Conservation (phyloP, 75 land plant species). For the Pseudotsuga menziesii region DNA sequence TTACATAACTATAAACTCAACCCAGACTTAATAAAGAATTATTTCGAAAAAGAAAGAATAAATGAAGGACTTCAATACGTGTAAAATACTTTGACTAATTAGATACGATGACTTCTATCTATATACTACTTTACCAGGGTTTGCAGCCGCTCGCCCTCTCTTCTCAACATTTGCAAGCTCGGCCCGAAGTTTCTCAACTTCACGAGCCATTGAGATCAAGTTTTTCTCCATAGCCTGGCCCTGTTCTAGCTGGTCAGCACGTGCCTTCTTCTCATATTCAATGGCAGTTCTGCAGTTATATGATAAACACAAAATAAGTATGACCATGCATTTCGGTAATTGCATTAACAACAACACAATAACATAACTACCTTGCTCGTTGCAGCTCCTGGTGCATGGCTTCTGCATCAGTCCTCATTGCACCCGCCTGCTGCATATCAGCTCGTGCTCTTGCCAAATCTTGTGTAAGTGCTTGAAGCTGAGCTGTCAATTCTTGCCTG, state of each 20-base stretch:
- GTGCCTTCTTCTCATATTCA: conserved; percentile 77
- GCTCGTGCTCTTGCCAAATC: conserved; percentile 49
- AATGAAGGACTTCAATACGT: background rate
- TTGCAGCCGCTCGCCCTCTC: conserved; percentile 26
- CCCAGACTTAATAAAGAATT: background rate
- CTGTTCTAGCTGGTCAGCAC: conserved; percentile 57
- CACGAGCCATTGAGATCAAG: conserved; percentile 70
- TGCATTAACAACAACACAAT: background rate
- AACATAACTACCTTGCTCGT: conserved; percentile 42
- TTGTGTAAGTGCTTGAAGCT: conserved; percentile 54
- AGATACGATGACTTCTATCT: background rate
- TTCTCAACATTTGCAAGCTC: conserved; percentile 54
- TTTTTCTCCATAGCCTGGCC: conserved; percentile 76
- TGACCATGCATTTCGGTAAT: background rate
- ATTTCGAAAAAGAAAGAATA: background rate
- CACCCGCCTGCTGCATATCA: conserved; percentile 48
- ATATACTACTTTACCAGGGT: background rate
- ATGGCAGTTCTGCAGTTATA: conserved; percentile 38
- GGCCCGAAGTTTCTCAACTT: conserved; percentile 81
- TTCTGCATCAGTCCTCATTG: conserved; percentile 51
- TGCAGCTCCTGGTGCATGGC: conserved; percentile 54
- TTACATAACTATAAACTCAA: background rate
- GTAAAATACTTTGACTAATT: background rate
- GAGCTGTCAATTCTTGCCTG: conserved; percentile 49
- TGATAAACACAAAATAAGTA: background rate